Base-by-base conservation (phyloP, 208 protist species). In the Porcisia hertigi region DNA sequence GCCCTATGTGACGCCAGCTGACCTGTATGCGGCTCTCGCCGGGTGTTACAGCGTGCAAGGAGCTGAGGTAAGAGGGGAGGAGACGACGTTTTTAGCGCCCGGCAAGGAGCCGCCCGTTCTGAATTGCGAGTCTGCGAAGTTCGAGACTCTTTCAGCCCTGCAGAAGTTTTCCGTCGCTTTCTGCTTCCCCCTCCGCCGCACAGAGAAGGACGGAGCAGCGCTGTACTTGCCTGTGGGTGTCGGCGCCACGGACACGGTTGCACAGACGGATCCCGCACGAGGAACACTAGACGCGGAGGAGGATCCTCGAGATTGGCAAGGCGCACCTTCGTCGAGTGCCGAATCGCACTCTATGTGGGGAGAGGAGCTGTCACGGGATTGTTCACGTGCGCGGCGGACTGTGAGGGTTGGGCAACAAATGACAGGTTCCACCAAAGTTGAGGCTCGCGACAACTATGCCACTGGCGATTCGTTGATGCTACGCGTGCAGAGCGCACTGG, bases 121-220 rank as follows among this genome's bases (percentile, higher is more conserved):
- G 20, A 57, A 41, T 41, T 39, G 39, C 9, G 63, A 39, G 36
- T 23, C 6, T 0, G 62, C 14, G 4, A 69, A 58, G 1, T 80
- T 70, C 45, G n/a, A 14, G 5, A 64, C 45, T 1, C 58, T 82
- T 11, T 70, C 74, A 2, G 25, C 57, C 9, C 36, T 73, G 25
- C 83, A 87, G 69, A 23, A 66, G 41, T 23, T 80, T 30, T 76
- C 83, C 2, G 57, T 86, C 9, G 64, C 18, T 12, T 86, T 79
- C 47, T 83, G 83, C 43, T 81, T 86, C 12, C 66, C 66, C 25
- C 41, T 43, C 47, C 53, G 30, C 47, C 1, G 30, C 25, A 12
- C 47, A 0, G 66, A 57, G 43, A 57, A 25, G 2, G 47, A 20
- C 6, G 66, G 39, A 57, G 47, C 18, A 12, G 43, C 66, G 16